phyloP scores from a whole-genome alignment of 2,329 filamentous ascomycete genomes.

The Mycosphaerella sp. region DNA sequence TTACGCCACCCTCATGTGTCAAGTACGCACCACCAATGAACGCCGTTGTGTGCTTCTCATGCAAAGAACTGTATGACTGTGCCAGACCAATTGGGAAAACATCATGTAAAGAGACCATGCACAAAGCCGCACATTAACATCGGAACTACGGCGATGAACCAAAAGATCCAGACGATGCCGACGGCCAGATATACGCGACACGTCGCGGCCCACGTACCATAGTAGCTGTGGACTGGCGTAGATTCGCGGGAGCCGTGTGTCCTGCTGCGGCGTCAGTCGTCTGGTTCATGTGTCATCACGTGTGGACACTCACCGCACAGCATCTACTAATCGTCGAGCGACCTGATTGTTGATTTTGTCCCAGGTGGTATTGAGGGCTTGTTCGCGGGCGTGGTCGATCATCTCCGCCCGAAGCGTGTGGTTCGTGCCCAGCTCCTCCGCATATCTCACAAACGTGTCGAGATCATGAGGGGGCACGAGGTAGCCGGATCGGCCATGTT shows the following conservation, averaged over 20 bases:
- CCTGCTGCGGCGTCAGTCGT: not conserved
- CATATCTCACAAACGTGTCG: conserved; percentile 50
- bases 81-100: not conserved
- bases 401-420: conserved; percentile 42
- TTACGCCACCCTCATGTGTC: not conserved
- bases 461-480: conserved; percentile 56
- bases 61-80: not conserved
- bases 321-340: conserved; percentile 55
- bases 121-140: conserved; percentile 30
- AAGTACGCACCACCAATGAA: not conserved
- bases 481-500: conserved; percentile 54
- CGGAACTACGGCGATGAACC: conserved; percentile 33
- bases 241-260: not conserved
- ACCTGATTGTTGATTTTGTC: conserved; percentile 65
- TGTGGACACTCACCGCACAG: conserved; percentile 29
- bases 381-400: conserved; percentile 44
- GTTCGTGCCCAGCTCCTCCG: conserved; percentile 47
- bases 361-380: conserved; percentile 61
- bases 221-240: conserved; percentile 14
- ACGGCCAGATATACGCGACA: conserved; percentile 29
- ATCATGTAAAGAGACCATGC: conserved; percentile 28
- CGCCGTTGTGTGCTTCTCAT: not conserved
- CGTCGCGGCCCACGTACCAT: conserved; percentile 27
- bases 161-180: conserved; percentile 34
- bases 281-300: not conserved